Conservation (phyloP, 2,329 filamentous ascomycete genomes). For the Hypoxylon sp. region DNA sequence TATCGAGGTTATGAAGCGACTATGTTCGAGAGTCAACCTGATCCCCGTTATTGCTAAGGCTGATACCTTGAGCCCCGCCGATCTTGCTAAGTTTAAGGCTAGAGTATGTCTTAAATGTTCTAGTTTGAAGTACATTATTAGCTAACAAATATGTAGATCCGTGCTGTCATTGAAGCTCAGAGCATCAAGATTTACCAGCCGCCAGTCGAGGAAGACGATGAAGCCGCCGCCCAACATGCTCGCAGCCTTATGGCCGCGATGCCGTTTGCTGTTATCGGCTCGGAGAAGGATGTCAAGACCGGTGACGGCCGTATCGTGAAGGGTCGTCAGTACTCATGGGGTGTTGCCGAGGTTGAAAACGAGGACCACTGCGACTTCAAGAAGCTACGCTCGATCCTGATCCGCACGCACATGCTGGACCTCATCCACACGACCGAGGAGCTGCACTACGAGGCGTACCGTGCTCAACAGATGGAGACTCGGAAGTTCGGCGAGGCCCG, state of each 20-base stretch:
- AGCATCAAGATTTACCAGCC: constrained; percentile 99
- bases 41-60: constrained; percentile 99
- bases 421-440: constrained; percentile 99
- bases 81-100: constrained; percentile 94
- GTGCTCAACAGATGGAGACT: constrained; percentile 99
- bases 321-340: constrained; percentile 99
- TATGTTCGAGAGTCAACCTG: constrained; percentile 97
- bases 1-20: constrained; percentile 99
- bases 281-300: constrained; percentile 99
- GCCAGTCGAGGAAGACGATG: constrained; percentile 97
- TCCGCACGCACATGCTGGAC: constrained; percentile 99
- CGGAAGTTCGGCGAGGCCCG: constrained; percentile 98
- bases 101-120: constrained; percentile 72
- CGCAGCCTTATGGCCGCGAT: constrained; percentile 95
- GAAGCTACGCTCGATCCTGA: constrained; percentile 98
- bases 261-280: constrained; percentile 98
- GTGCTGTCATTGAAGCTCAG: constrained; percentile 95
- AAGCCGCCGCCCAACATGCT: constrained; percentile 94
- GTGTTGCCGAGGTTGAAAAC: constrained; percentile 99
- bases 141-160: constrained; percentile 72
- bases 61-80: constrained; percentile 93
- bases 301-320: constrained; percentile 96
- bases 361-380: constrained; percentile 99
- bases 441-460: constrained; percentile 99
- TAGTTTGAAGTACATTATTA: not conserved